A percentile compares a stretch with the other conserved stretches of the same genome.
Evolutionary conservation across 1,284 basidiomycete species (phyloP).

Genomic region (Cerrena zonata): DNA sequence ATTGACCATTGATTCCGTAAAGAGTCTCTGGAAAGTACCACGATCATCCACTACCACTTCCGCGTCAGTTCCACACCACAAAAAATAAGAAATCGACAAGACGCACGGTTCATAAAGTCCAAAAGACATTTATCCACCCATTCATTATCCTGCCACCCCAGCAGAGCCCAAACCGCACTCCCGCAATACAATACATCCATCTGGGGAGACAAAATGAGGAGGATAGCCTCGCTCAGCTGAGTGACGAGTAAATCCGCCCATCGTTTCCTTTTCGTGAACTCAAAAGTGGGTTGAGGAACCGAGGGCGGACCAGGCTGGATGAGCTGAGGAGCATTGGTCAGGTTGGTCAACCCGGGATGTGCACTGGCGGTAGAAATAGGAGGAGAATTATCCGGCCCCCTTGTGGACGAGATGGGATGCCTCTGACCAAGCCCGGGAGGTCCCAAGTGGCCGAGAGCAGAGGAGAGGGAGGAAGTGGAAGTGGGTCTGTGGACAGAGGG

Average conservation of each 20-base stretch:
- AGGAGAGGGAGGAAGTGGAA: neutral
- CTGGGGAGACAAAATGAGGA: slow-evolving; percentile 58
- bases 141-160: slow-evolving; percentile 72
- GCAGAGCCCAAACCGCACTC: slow-evolving; percentile 60
- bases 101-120: slow-evolving; percentile 63
- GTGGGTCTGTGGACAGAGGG: no score
- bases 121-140: slow-evolving; percentile 61
- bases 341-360: neutral
- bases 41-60: slow-evolving; percentile 56
- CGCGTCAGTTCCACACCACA: neutral
- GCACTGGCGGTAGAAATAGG: no score
- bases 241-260: slow-evolving; percentile 79
- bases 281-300: slow-evolving; percentile 40
- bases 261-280: slow-evolving; percentile 80
- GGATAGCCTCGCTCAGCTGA: slow-evolving; percentile 70
- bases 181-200: slow-evolving; percentile 68
- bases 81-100: slow-evolving; percentile 9
- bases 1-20: slow-evolving; percentile 47
- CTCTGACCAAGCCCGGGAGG: no score
- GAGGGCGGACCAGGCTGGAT: neutral
- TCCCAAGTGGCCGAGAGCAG: no score
- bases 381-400: no score
- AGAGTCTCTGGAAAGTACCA: slow-evolving; percentile 47
- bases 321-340: neutral
- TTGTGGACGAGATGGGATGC: no score